These are phyloP conservation scores for Trichoderma arundinaceum DNA, from an alignment of 2,329 filamentous ascomycete species.

Conservation along the genomic window DNA sequence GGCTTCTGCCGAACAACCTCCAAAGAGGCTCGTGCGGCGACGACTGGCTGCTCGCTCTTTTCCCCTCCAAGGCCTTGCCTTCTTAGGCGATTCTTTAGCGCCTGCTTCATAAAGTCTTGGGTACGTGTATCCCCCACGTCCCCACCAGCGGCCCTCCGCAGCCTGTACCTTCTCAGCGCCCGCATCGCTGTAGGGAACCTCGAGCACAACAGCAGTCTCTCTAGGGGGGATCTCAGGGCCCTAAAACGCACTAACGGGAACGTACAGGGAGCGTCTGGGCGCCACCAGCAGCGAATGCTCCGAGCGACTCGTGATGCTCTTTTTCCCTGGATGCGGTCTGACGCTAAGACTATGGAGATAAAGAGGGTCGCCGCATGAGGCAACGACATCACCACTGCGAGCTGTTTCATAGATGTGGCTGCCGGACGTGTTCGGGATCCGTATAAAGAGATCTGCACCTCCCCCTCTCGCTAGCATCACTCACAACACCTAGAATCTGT, in stretches of 20 bases:
- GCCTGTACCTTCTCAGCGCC: no score
- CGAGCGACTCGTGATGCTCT: conserved; percentile 21
- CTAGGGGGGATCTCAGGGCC: no score
- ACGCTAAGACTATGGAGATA: not conserved
- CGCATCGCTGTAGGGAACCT: no score
- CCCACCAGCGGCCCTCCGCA: no score
- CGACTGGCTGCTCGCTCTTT: not conserved
- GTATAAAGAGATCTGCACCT: conserved; percentile 16
- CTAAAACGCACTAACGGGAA: not conserved
- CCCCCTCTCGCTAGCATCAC: conserved; percentile 3
- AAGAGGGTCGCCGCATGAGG: not conserved
- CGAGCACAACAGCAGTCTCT: no score
- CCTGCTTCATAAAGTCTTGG: not conserved
- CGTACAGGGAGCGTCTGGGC: not conserved
- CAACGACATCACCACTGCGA: conserved; percentile 16
- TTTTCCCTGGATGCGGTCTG: not conserved
- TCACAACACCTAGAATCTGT: not conserved
- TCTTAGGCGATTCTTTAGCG: not conserved
- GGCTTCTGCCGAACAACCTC: not conserved
- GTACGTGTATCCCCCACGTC: no score
- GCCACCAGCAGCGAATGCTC: not conserved
- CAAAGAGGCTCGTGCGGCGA: conserved; percentile 19
- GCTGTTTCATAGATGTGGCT: conserved; percentile 3
- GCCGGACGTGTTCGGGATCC: not conserved
- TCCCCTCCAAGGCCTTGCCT: no score